Base-by-base conservation (phyloP, 2,329 filamentous ascomycete species). In the Colletotrichum eremochloae region DNA sequence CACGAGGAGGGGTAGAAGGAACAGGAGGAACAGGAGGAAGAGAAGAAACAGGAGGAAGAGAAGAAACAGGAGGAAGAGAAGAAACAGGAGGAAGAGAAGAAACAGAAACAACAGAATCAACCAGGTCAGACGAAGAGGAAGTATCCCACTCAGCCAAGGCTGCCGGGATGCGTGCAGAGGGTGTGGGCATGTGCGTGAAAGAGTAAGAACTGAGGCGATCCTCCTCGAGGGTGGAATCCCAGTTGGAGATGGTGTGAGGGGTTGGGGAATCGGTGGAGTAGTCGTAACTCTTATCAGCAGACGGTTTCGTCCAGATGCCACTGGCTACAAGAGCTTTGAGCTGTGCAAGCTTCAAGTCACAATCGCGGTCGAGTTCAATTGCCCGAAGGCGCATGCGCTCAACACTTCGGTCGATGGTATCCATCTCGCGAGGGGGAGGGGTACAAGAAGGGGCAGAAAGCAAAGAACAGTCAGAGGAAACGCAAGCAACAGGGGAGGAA, bases 201-300 rank as follows among this genome's bases (percentile, higher is more conserved):
- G 66, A 68, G 40, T 55, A 50, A 6, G 48, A 29, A 38, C 38
- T 40, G 31, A 64, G 18, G 24, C 58, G 48, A 55, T 52, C 58
- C 61, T 63, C 61, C 36, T 53, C 61, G 42, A 63, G 33, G 33
- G 65, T 63, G 5, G 65, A 62, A 31, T 68, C 65, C 36, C 58
- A 68, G 65, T 63, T 61, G 12, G 65, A 68, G 11, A 63, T 68
- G 29, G 57, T 68, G 29, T 52, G 42, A 52, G 65, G 65, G 18
- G 65, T 68, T 14, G 65, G 65, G 20, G 46, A 52, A 8, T 62
- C 58, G 12, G 58, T 64, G 3, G 48, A 55, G 38, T 68, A 63
- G 50, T 68, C 66, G 60, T 68, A 48, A n/a, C 46, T 60, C 42
- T 60, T 64, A 12, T 63, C 31, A 20, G 48, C 29, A 48, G 48